Conservation (phyloP, 441 rosid genomes). For the Francoa sonchifolia region DNA sequence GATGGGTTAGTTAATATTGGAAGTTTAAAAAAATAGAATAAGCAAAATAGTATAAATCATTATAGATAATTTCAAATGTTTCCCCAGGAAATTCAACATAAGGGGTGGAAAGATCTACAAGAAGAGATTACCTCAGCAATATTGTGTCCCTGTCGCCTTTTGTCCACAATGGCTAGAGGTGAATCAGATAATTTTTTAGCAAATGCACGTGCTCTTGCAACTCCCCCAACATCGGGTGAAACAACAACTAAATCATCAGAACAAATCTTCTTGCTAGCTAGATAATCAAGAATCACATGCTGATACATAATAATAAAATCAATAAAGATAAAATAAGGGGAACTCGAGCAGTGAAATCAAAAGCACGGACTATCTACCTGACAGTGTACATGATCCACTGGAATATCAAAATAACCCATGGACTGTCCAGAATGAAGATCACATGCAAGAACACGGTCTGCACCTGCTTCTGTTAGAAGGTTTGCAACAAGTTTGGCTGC, state of each 20-base stretch:
- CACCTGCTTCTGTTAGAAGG: constrained; percentile 68
- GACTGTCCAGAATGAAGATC: constrained; percentile 67
- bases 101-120: not conserved
- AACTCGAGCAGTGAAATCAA: not conserved
- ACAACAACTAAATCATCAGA: constrained; percentile 63
- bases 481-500: constrained; percentile 71
- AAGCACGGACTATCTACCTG: constrained; percentile 25
- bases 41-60: too few species aligned
- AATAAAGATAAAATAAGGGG: constrained; percentile 4
- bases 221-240: constrained; percentile 70
- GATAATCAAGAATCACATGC: constrained; percentile 76
- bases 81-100: too few species aligned
- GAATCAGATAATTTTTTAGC: constrained; percentile 65
- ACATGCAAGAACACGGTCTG: constrained; percentile 60
- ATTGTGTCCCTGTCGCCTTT: constrained; percentile 76
- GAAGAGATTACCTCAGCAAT: constrained; percentile 50
- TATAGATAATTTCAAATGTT: too few species aligned
- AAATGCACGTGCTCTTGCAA: constrained; percentile 67
- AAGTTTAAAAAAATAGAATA: too few species aligned
- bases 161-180: constrained; percentile 64
- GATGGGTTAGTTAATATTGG: too few species aligned
- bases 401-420: constrained; percentile 75
- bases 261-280: constrained; percentile 54
- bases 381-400: constrained; percentile 61
- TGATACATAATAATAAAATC: constrained; percentile 3